These are phyloP conservation scores for Entrophospora sp. DNA, from an alignment of 192 early-diverging fungal genomes.

Conservation along the genomic window DNA sequence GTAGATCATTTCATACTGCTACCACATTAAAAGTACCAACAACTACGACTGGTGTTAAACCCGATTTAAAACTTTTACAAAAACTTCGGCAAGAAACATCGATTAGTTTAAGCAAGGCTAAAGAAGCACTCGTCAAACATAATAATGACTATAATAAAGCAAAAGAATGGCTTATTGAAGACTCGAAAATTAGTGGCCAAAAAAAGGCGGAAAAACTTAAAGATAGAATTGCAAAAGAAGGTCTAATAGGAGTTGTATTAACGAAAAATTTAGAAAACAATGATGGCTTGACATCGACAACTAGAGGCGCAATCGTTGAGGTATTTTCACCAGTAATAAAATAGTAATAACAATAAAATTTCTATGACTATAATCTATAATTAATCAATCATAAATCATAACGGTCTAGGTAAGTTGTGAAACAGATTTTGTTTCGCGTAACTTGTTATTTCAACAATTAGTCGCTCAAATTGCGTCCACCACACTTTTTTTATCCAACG, in stretches of 20 bases:
- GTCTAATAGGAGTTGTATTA: constrained; percentile 60
- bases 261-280: constrained; percentile 26
- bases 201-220: constrained; percentile 80
- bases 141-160: constrained; percentile 70
- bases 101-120: constrained; percentile 74
- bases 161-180: constrained; percentile 70
- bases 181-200: constrained; percentile 56
- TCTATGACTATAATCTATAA: neutral
- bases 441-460: constrained; percentile 65
- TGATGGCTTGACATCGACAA: constrained; percentile 2
- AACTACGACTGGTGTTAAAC: too few species aligned
- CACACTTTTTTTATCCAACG: constrained; percentile 35
- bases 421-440: constrained; percentile 93
- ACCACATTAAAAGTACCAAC: too few species aligned
- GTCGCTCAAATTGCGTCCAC: constrained; percentile 52
- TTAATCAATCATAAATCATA: neutral
- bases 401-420: constrained; percentile 74
- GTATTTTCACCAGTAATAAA: too few species aligned
- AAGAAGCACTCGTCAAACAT: constrained; percentile 68
- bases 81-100: constrained; percentile 70
- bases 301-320: constrained; percentile 58
- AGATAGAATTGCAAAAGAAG: constrained; percentile 67
- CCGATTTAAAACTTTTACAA: constrained; percentile 41
- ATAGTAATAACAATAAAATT: neutral
- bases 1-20: too few species aligned